Evolutionary conservation across 345 rosid species (phyloP).

Genomic region (Alliaria petiolata): DNA sequence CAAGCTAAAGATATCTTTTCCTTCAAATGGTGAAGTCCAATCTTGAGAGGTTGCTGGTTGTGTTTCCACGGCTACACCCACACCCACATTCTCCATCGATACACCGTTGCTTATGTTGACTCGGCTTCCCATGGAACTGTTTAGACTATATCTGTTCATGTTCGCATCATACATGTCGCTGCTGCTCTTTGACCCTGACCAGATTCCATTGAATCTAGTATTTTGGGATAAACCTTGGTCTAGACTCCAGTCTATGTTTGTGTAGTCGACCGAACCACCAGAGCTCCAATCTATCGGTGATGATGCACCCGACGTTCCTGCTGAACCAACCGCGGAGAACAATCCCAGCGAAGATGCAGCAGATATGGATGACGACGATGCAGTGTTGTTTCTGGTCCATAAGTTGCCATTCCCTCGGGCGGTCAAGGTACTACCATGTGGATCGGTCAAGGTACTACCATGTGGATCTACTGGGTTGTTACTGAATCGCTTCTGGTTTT

Average conservation of each 20-base stretch:
- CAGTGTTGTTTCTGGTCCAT: constrained; percentile 44
- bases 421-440: too few species aligned
- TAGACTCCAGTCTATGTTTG: constrained; percentile 79
- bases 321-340: constrained; percentile 62
- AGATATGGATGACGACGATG: constrained; percentile 50
- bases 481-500: constrained; percentile 52
- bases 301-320: constrained; percentile 54
- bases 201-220: constrained; percentile 40
- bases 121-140: constrained; percentile 40
- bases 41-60: constrained; percentile 49
- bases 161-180: constrained; percentile 36
- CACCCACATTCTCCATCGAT: constrained; percentile 38
- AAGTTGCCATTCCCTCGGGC: constrained; percentile 49
- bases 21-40: constrained; percentile 93
- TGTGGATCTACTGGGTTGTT: constrained; percentile 39
- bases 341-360: constrained; percentile 83
- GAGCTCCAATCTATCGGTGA: constrained; percentile 77
- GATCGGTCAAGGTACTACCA: constrained; percentile 30
- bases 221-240: constrained; percentile 44
- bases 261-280: constrained; percentile 59
- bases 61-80: constrained; percentile 35
- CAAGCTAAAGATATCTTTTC: constrained; percentile 81
- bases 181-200: constrained; percentile 38
- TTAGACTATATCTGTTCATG: constrained; percentile 34
- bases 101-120: constrained; percentile 35